These are phyloP conservation scores for Boletus sensibilis DNA, from an alignment of 768 basidiomycete species.

Conservation along the genomic window DNA sequence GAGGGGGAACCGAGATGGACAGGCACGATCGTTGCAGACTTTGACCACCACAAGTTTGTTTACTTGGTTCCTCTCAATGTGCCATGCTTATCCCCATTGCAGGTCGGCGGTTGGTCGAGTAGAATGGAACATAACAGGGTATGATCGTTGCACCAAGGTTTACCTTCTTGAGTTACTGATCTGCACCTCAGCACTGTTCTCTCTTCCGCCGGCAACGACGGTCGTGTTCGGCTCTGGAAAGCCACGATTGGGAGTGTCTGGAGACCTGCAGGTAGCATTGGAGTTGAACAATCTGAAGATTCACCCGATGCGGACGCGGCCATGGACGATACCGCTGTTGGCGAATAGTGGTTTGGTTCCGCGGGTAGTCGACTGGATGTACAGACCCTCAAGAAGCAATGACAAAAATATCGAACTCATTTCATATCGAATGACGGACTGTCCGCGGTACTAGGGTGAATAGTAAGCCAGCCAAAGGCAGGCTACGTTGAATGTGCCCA, in stretches of 20 bases:
- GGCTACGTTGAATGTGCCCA: neutral
- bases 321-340: conserved; percentile 43
- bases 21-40: conserved; percentile 76
- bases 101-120: conserved; percentile 80
- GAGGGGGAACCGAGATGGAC: conserved; percentile 59
- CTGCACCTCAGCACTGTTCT: conserved; percentile 63
- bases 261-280: conserved; percentile 78
- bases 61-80: neutral
- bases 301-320: conserved; percentile 41
- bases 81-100: conserved; percentile 7
- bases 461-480: neutral
- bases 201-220: conserved; percentile 81
- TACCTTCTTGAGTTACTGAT: conserved; percentile 1
- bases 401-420: neutral
- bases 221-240: conserved; percentile 83
- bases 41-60: conserved; percentile 77
- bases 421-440: too few species aligned
- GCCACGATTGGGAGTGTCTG: conserved; percentile 81
- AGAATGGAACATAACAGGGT: conserved; percentile 95
- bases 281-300: conserved; percentile 71
- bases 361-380: neutral
- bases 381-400: neutral
- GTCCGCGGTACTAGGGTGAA: too few species aligned
- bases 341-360: conserved; percentile 28
- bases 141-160: conserved; percentile 8